phyloP scores from a whole-genome alignment of 768 basidiomycete species.

The Rhizopogon salebrosus region DNA sequence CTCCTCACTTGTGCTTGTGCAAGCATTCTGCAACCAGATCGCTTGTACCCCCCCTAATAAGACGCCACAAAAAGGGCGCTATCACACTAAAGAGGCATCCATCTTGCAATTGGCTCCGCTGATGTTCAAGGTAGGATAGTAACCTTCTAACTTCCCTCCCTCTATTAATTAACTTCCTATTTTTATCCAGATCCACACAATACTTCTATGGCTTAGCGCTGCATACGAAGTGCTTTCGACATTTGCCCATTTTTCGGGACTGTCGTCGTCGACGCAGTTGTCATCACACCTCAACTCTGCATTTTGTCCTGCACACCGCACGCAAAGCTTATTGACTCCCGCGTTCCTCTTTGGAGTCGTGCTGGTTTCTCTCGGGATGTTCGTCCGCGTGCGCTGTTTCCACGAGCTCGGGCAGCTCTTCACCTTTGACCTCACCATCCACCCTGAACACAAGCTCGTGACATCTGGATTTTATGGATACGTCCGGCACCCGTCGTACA shows the following conservation, averaged over 20 bases:
- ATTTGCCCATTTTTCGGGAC: constrained; percentile 23
- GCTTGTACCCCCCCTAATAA: constrained; percentile 57
- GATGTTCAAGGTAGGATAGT: constrained; percentile 43
- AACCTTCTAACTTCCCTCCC: not conserved
- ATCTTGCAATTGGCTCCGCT: constrained; percentile 52
- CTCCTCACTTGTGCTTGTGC: constrained; percentile 41
- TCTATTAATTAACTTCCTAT: not conserved
- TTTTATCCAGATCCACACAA: constrained; percentile 39
- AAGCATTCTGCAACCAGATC: constrained; percentile 45
- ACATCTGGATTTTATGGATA: constrained; percentile 45
- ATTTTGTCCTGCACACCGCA: constrained; percentile 25
- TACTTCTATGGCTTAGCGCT: constrained; percentile 46
- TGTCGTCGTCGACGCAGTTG: constrained; percentile 29
- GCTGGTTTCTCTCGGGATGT: constrained; percentile 37
- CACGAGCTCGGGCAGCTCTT: constrained; percentile 47
- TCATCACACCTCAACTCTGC: constrained; percentile 28
- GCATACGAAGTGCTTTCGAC: constrained; percentile 45
- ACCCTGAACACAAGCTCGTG: constrained; percentile 45
- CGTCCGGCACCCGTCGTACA: constrained; percentile 54
- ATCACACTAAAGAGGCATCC: constrained; percentile 47
- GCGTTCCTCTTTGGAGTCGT: constrained; percentile 42
- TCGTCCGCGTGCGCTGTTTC: constrained; percentile 51
- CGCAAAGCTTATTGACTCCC: constrained; percentile 31
- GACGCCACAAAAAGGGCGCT: constrained; percentile 43
- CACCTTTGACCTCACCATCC: constrained; percentile 55